phyloP scores from a whole-genome alignment of 257 asterid species.

The Capsicum rhomboideum region DNA sequence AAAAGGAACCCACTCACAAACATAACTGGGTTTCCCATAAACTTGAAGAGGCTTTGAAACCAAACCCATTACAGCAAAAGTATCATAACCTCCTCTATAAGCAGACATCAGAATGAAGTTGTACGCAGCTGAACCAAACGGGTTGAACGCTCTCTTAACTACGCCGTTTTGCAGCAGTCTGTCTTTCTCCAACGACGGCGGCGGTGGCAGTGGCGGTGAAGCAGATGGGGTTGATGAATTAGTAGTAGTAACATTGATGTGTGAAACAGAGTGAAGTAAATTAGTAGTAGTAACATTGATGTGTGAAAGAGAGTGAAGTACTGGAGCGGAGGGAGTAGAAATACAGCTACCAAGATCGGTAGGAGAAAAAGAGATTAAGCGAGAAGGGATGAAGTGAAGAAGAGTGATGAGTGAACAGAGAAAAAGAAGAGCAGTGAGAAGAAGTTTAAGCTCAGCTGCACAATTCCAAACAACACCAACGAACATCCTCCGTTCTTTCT shows the following conservation, averaged over 20 bases:
- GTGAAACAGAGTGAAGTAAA: not conserved
- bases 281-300: not conserved
- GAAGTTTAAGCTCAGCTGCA: conserved; percentile 35
- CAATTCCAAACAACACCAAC: conserved; percentile 39
- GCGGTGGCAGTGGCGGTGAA: not conserved
- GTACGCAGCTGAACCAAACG: conserved; percentile 42
- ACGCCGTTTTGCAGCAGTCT: conserved; percentile 14
- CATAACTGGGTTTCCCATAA: conserved; percentile 32
- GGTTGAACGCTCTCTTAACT: conserved; percentile 29
- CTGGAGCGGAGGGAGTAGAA: conserved; percentile 5
- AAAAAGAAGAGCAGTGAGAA: conserved; percentile 31
- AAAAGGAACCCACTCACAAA: conserved; percentile 30
- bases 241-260: not conserved
- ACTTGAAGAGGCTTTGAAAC: conserved; percentile 45
- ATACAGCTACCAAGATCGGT: conserved; percentile 30
- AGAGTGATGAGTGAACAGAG: conserved; percentile 32
- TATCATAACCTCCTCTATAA: conserved; percentile 40
- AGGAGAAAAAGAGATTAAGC: conserved; percentile 22
- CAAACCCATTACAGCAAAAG: conserved; percentile 38
- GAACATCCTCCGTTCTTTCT: conserved; percentile 22
- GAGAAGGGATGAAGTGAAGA: conserved; percentile 33
- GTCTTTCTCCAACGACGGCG: not conserved
- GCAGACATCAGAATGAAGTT: conserved; percentile 43
- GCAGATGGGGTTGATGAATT: not conserved
- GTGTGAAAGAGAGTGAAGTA: not conserved